These are phyloP conservation scores for Kluyveromyces siamensis DNA, from an alignment of 805 yeast species.

Conservation along the genomic window DNA sequence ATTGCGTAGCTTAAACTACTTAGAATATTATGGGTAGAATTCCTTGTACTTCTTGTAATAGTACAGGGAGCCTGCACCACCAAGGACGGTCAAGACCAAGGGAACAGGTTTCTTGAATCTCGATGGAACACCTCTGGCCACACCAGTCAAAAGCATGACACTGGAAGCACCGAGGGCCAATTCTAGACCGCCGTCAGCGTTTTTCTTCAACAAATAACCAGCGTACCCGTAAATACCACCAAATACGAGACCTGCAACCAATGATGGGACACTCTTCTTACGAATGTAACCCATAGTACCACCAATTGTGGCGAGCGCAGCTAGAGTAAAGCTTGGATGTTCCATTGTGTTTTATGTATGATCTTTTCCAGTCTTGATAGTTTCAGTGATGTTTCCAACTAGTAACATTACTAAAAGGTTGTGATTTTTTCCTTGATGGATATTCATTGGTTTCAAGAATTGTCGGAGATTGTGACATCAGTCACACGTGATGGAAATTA, in stretches of 20 bases:
- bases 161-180: conserved; percentile 66
- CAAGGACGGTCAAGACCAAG: conserved; percentile 49
- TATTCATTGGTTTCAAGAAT: no score
- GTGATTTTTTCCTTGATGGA: not conserved
- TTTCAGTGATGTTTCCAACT: no score
- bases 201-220: conserved; percentile 64
- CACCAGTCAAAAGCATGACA: conserved; percentile 58
- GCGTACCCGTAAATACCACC: conserved; percentile 55
- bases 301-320: conserved; percentile 60
- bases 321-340: conserved; percentile 67
- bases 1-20: not conserved
- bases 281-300: conserved; percentile 62
- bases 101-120: conserved; percentile 70
- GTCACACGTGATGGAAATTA: no score
- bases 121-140: conserved; percentile 57
- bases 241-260: conserved; percentile 64
- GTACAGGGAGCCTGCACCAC: conserved; percentile 54
- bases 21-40: conserved; percentile 38
- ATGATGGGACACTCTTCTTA: conserved; percentile 70
- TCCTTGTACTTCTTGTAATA: conserved; percentile 69
- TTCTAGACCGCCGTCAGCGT: conserved; percentile 74
- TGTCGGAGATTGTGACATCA: no score
- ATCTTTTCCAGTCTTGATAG: not conserved
- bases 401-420: conserved; percentile 3
- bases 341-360: conserved; percentile 35